These are phyloP conservation scores for Smithsoniella earleae DNA, from an alignment of 163 green algal species.

Conservation along the genomic window DNA sequence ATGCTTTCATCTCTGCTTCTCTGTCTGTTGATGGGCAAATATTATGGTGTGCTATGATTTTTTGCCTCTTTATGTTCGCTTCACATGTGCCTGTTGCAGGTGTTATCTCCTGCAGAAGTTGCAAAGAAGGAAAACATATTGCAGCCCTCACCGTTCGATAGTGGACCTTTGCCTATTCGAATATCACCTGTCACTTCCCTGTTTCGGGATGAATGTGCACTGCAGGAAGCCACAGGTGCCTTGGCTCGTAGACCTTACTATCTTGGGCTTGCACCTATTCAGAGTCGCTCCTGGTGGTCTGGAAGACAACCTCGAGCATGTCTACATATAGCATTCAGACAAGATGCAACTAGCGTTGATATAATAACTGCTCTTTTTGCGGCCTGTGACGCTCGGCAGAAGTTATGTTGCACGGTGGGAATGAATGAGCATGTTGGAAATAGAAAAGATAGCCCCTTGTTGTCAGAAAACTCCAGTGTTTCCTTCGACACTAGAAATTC, in stretches of 20 bases:
- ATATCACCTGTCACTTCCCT: slow-evolving; percentile 5
- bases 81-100: too few relatives aligned
- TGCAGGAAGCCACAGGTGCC: not conserved
- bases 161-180: not conserved
- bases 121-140: not conserved
- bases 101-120: not conserved
- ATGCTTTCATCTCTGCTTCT: not conserved
- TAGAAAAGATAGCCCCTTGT: not conserved
- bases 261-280: not conserved
- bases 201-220: not conserved
- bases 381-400: not conserved
- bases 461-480: not conserved
- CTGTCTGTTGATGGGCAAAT: not conserved
- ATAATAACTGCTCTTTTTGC: not conserved
- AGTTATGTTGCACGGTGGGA: not conserved
- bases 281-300: not conserved
- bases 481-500: not conserved
- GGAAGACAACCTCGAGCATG: not conserved
- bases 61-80: too few relatives aligned
- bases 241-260: not conserved
- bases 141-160: not conserved
- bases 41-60: too few relatives aligned
- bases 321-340: not conserved
- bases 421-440: not conserved
- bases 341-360: not conserved